Evolutionary conservation across 2,329 filamentous ascomycete genomes (phyloP).

Genomic region (Pseudogymnoascus sp.): DNA sequence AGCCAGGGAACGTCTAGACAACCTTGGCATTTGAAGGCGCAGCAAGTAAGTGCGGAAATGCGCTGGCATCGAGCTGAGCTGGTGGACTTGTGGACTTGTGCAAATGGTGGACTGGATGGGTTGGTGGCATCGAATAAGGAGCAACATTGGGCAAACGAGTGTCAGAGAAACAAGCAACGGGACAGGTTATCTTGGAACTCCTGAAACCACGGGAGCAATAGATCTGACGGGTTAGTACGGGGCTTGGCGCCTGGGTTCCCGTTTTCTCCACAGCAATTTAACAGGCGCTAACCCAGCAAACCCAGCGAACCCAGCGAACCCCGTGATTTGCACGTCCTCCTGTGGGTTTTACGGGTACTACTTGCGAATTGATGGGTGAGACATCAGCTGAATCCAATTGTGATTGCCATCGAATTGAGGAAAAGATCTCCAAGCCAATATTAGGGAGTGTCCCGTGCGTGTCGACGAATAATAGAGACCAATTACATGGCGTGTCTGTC

Average conservation of each 20-base stretch:
- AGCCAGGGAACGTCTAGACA: not conserved
- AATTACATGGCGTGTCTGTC: not conserved
- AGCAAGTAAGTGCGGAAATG: not conserved
- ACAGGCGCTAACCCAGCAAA: not conserved
- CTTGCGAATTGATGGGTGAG: not conserved
- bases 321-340: not conserved
- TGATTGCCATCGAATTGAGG: not conserved
- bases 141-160: not conserved
- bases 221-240: not conserved
- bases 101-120: not conserved
- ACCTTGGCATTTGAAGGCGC: not conserved
- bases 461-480: not conserved
- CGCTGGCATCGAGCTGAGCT: not conserved
- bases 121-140: not conserved
- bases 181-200: not conserved
- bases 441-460: not conserved
- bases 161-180: not conserved
- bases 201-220: not conserved
- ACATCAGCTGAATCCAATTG: not conserved
- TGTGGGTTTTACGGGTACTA: not conserved
- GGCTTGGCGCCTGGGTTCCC: not conserved
- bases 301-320: not conserved
- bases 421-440: not conserved
- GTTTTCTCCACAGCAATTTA: not conserved
- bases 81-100: not conserved